phyloP scores from a whole-genome alignment of 176 grass and related monocot genomes.

The Cenchrus fungigraminus region DNA sequence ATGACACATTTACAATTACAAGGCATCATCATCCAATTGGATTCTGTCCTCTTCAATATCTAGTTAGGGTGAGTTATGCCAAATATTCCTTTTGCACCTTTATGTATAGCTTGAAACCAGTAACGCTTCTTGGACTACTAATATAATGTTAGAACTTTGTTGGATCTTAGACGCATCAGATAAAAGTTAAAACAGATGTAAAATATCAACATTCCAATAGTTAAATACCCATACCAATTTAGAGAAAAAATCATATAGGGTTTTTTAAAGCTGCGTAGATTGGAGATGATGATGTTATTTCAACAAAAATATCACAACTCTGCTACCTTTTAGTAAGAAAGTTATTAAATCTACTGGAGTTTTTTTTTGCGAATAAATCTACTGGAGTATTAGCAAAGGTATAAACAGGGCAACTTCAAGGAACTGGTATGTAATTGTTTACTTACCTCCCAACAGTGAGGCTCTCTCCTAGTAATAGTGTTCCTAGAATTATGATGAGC shows the following conservation, averaged over 20 bases:
- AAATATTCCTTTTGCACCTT: not conserved
- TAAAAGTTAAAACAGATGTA: not conserved
- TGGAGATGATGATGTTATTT: not conserved
- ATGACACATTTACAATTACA: not conserved
- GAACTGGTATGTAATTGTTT: not conserved
- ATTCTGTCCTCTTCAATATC: not conserved
- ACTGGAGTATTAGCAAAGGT: not conserved
- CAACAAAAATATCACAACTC: not conserved
- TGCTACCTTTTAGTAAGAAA: not conserved
- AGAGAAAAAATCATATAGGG: not conserved
- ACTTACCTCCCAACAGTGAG: conserved; percentile 22
- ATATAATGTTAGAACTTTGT: not conserved
- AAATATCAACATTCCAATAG: not conserved
- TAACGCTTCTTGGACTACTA: not conserved
- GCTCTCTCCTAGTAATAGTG: conserved; percentile 4
- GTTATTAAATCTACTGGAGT: not conserved
- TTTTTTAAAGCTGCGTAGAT: not conserved
- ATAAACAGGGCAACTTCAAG: not conserved
- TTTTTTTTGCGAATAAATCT: too few species aligned
- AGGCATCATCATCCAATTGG: not conserved
- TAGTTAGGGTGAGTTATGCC: not conserved
- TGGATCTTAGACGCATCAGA: not conserved
- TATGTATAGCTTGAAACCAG: not conserved
- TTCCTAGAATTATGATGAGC: not conserved
- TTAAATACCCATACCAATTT: not conserved